These are phyloP conservation scores for Wickerhamiella azymoides DNA, from an alignment of 805 yeast genomes.

Conservation along the genomic window DNA sequence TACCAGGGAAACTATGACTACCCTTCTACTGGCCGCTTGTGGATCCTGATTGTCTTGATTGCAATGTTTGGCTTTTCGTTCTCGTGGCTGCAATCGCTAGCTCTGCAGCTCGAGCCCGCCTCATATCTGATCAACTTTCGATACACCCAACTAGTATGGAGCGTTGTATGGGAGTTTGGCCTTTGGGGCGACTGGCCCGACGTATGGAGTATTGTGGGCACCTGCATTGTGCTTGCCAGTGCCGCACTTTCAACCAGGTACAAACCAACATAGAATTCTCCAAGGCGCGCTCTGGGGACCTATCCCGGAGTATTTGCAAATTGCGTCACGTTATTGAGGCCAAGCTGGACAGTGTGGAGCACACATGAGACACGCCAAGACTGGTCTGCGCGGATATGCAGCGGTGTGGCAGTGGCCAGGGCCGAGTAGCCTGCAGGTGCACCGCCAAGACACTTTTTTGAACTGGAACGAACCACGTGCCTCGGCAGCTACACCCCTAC, in stretches of 20 bases:
- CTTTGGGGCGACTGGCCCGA: slow-evolving; percentile 67
- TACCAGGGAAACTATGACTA: slow-evolving; percentile 34
- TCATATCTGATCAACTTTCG: slow-evolving; percentile 61
- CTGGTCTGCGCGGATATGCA: too few species aligned
- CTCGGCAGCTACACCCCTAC: too few species aligned
- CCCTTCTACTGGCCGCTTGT: slow-evolving; percentile 20
- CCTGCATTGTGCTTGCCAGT: slow-evolving; percentile 44
- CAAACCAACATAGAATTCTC: too few species aligned
- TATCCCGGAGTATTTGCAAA: too few species aligned
- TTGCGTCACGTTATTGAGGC: too few species aligned
- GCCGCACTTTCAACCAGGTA: not conserved
- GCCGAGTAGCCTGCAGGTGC: too few species aligned
- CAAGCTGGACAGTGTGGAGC: too few species aligned
- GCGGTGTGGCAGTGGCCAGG: too few species aligned
- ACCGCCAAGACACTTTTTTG: too few species aligned
- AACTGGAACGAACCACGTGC: too few species aligned
- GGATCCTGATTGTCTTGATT: slow-evolving; percentile 46
- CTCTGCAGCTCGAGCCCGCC: slow-evolving; percentile 70
- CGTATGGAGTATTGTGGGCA: slow-evolving; percentile 54
- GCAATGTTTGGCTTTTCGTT: slow-evolving; percentile 72
- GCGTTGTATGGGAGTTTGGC: slow-evolving; percentile 57
- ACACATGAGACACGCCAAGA: too few species aligned
- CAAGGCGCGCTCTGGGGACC: too few species aligned
- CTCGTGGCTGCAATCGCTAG: slow-evolving; percentile 70
- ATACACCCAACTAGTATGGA: slow-evolving; percentile 67